Conservation (phyloP, 2,329 filamentous ascomycete species). For the Graphilbum sp. region DNA sequence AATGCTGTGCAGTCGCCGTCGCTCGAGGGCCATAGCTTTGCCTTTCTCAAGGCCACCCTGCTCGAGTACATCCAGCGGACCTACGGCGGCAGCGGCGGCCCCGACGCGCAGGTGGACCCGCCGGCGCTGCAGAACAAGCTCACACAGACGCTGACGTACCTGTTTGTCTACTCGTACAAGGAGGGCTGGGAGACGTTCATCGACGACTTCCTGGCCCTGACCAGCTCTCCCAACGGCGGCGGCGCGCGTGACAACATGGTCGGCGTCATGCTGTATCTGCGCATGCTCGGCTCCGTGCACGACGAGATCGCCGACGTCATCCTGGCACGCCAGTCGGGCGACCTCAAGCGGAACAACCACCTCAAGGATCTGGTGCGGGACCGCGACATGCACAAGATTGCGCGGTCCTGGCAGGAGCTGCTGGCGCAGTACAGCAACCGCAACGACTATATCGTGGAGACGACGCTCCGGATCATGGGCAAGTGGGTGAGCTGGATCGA, state of each 20-base stretch:
- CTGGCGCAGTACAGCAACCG: constrained; percentile 58
- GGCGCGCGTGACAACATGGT: constrained; percentile 49
- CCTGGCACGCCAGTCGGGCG: constrained; percentile 58
- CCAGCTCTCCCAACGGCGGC: constrained; percentile 44
- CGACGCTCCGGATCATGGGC: constrained; percentile 80
- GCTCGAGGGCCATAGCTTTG: constrained; percentile 56
- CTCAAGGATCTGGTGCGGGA: constrained; percentile 82
- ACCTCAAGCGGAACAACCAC: constrained; percentile 72
- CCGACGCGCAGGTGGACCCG: constrained; percentile 44
- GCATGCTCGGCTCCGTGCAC: constrained; percentile 76
- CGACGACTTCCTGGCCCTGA: constrained; percentile 72
- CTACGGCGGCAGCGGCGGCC: constrained; percentile 43
- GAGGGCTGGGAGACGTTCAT: constrained; percentile 81
- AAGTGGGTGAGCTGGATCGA: constrained; percentile 99
- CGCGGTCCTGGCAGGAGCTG: constrained; percentile 81
- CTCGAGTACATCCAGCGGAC: constrained; percentile 64
- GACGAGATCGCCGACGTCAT: constrained; percentile 95
- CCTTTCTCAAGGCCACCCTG: constrained; percentile 64
- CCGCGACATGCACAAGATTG: constrained; percentile 78
- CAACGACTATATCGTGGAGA: constrained; percentile 60
- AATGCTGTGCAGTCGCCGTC: constrained; percentile 70
- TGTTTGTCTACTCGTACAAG: constrained; percentile 78
- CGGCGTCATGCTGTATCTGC: constrained; percentile 75
- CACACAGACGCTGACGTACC: constrained; percentile 84
- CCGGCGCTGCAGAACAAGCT: constrained; percentile 86